Conservation (phyloP, 2,329 filamentous ascomycete genomes). For the Claviceps pazoutovae region DNA sequence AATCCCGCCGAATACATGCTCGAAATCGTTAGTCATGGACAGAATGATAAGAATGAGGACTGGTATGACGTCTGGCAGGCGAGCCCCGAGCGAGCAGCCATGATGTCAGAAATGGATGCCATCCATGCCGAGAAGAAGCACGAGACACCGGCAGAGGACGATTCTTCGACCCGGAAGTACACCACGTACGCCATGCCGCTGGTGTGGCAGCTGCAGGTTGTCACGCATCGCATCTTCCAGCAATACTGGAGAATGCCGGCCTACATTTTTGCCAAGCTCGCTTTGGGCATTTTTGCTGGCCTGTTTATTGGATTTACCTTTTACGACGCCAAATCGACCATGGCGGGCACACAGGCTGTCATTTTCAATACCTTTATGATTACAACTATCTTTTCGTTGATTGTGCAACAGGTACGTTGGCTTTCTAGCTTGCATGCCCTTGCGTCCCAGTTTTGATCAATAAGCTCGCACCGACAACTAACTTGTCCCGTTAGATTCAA, state of each 20-base stretch:
- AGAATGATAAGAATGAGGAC: constrained; percentile 30
- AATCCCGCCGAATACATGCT: constrained; percentile 72
- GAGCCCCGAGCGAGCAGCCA: constrained; percentile 34
- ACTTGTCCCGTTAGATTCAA: constrained; percentile 27
- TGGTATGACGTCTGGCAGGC: constrained; percentile 56
- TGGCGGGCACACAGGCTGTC: constrained; percentile 60
- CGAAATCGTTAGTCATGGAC: constrained; percentile 30
- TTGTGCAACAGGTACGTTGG: constrained; percentile 43
- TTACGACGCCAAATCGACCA: constrained; percentile 37
- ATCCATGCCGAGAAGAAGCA: constrained; percentile 38
- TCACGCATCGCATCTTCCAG: constrained; percentile 57
- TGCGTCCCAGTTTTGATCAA: too few species aligned
- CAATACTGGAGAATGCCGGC: constrained; percentile 73
- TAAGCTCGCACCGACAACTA: too few species aligned
- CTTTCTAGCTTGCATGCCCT: too few species aligned
- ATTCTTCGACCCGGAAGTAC: constrained; percentile 17
- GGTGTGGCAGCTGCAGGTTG: constrained; percentile 45
- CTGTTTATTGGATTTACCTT: constrained; percentile 70
- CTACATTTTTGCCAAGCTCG: constrained; percentile 63
- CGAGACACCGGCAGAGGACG: constrained; percentile 4
- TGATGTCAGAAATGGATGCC: constrained; percentile 48
- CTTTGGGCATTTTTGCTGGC: constrained; percentile 43
- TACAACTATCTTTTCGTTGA: constrained; percentile 58
- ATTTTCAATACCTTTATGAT: constrained; percentile 67
- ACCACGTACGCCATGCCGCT: constrained; percentile 72